phyloP scores from a whole-genome alignment of 768 basidiomycete genomes.

The Agrocybe pediades region DNA sequence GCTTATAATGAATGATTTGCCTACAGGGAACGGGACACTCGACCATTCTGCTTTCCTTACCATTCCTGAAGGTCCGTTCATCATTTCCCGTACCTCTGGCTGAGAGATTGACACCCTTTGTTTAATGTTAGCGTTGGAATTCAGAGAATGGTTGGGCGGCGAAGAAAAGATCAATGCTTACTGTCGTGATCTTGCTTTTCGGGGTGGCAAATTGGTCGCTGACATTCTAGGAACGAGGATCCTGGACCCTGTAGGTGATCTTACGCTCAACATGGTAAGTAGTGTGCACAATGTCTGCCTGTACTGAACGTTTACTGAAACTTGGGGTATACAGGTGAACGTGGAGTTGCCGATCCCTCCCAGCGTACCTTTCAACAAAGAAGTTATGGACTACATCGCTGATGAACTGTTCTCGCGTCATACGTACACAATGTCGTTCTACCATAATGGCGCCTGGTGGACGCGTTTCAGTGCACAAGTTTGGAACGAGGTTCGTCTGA shows the following conservation, averaged over 20 bases:
- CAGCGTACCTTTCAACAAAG: slow-evolving; percentile 14
- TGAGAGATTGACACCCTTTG: too few species aligned
- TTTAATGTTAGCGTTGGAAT: slow-evolving; percentile 56
- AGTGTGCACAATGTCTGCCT: background rate
- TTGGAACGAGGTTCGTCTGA: slow-evolving; percentile 25
- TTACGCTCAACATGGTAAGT: slow-evolving; percentile 72
- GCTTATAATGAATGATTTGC: too few species aligned
- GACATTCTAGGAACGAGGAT: slow-evolving; percentile 61
- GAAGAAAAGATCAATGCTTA: slow-evolving; percentile 73
- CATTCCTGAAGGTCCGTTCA: background rate
- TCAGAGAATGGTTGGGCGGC: slow-evolving; percentile 74
- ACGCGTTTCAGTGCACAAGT: slow-evolving; percentile 40
- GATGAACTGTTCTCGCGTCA: slow-evolving; percentile 30
- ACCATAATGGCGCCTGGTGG: slow-evolving; percentile 42
- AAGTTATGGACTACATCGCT: slow-evolving; percentile 16
- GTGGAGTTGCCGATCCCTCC: slow-evolving; percentile 34
- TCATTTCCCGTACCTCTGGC: background rate
- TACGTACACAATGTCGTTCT: slow-evolving; percentile 34
- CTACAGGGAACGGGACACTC: too few species aligned
- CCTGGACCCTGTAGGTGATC: slow-evolving; percentile 56
- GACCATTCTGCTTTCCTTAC: background rate
- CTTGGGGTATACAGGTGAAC: slow-evolving; percentile 36
- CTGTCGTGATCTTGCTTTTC: slow-evolving; percentile 66
- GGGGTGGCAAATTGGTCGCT: slow-evolving; percentile 64
- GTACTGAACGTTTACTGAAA: background rate